phyloP scores from a whole-genome alignment of 2,329 filamentous ascomycete genomes.

The Hypoxylon sp. region DNA sequence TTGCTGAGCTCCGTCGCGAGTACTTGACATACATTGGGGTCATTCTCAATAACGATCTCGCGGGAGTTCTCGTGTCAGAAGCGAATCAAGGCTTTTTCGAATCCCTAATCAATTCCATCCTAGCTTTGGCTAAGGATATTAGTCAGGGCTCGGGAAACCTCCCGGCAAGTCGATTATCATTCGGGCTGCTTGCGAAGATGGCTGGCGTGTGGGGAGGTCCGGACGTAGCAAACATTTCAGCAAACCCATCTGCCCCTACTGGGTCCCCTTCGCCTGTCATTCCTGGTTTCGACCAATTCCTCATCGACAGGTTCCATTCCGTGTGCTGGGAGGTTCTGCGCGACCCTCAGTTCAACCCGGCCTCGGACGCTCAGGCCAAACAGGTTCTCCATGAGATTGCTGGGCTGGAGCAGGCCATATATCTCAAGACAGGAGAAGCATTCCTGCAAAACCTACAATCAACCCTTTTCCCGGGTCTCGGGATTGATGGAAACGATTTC shows the following conservation, averaged over 20 bases:
- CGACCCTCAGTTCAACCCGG: constrained; percentile 83
- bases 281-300: constrained; percentile 92
- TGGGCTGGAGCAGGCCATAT: constrained; percentile 87
- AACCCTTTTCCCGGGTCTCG: constrained; percentile 75
- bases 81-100: constrained; percentile 94
- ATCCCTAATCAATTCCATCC: constrained; percentile 86
- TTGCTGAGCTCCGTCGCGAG: constrained; percentile 90
- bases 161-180: constrained; percentile 77
- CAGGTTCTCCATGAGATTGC: constrained; percentile 92
- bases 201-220: constrained; percentile 91
- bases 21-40: constrained; percentile 95
- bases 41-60: constrained; percentile 91
- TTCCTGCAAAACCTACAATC: constrained; percentile 80
- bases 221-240: constrained; percentile 74
- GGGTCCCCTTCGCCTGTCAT: constrained; percentile 72
- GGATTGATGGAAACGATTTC: constrained; percentile 74
- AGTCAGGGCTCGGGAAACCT: constrained; percentile 71
- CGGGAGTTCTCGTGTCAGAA: constrained; percentile 88
- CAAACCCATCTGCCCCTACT: constrained; percentile 66
- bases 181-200: constrained; percentile 87
- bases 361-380: constrained; percentile 86
- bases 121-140: constrained; percentile 85
- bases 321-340: constrained; percentile 91
- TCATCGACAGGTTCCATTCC: constrained; percentile 89
- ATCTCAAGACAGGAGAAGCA: constrained; percentile 86